Evolutionary conservation across 495 filamentous ascomycete genomes (phyloP), one percentile per base, ranked within the genome.

Genomic region (Bacidia rubella): DNA sequence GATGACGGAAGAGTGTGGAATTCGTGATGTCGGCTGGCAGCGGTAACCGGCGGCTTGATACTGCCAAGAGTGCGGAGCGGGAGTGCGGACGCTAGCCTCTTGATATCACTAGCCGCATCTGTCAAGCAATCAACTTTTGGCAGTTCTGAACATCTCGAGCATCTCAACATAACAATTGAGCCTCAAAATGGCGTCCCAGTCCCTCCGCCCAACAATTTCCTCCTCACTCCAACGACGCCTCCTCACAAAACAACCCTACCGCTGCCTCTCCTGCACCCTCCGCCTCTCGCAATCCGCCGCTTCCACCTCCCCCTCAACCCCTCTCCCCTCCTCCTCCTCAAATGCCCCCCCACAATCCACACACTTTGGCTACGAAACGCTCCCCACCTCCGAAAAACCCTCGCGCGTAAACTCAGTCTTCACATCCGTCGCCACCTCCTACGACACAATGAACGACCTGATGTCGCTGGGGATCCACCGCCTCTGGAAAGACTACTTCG

Each of bases 401-500:
- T 74, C 77, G 2, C 75, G 77, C 86, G 92, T 97, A 21, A 83
- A 80, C 58, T 78, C 78, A 40, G 92, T 98, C 55, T 98, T 97
- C 74, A 92, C 88, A 68, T 94, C 87, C 63, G 90, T 98, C 47
- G 90, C 92, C 58, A 78, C 86, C 46, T 86, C 82, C 24, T 85
- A 92, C 73, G 90, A 96, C 65, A 80, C 80, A 57, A 98, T 98
- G 92, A 98, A 98, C 76, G 92, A 98, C 67, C 78, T 96, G 47
- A 97, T 98, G 92, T 96, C 90, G 40, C 80, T 97, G 23, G 89
- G 89, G 32, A 89, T 94, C 70, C 92, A 98, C 68, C 86, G 92
- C 15, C 72, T 97, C 46, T 98, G 92, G 92, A 98, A 98, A 77
- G 92, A 96, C 68, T 79, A 94, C 70, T 98, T 97, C 67, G 92